Evolutionary conservation across 139 green algal genomes (phyloP), one percentile per base, ranked within the genome.

Genomic region (Coelastrella sp.): DNA sequence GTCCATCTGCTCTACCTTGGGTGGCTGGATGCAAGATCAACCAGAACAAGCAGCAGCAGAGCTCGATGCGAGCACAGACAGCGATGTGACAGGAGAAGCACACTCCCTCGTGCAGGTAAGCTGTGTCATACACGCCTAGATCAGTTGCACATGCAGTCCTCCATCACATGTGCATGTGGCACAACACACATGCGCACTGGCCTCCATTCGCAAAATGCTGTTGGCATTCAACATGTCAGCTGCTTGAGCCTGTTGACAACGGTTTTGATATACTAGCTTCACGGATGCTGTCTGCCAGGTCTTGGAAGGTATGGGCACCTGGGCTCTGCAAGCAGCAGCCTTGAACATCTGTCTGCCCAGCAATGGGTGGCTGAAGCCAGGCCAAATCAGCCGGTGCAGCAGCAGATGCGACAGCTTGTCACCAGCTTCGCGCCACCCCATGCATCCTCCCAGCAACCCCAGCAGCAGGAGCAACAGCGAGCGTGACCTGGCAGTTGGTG

Each of bases 261-360:
- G 9, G 24, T 49, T 49, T 3, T 5, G 7, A n/a, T 78, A 12
- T 4, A 78, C 15, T 1, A 80, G 73, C 22, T 22, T 27, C 17
- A 22, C 73, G 19, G 73, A 15, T 22, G 8, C 76, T 61, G 22
- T 10, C 76, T 61, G 22, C 8, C 27, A 88, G 82, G 82, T 65
- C 25, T 10, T 88, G 6, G 65, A 63, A 7, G 20, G 56, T 7
- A 63, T 88, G 27, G 65, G 63, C 19, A 78, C 24, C 66, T 81
- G 84, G 68, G 84, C 66, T 20, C 49, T 88, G 84, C 68, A 73
- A 22, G 84, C 65, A 15, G 84, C 74, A 22, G 78, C 78, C 20
- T n/a, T 88, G 25, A 80, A 80, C 49, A 78, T 87, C n/a, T 88
- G 84, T 68, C 24, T 88, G 84, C 84, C 84, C 0, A 57, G 20